Percentiles rank a stretch among this genome's conserved stretches.
Evolutionary conservation across 2,329 filamentous ascomycete species (phyloP).

Genomic region (Dendrostoma leiphaemia): DNA sequence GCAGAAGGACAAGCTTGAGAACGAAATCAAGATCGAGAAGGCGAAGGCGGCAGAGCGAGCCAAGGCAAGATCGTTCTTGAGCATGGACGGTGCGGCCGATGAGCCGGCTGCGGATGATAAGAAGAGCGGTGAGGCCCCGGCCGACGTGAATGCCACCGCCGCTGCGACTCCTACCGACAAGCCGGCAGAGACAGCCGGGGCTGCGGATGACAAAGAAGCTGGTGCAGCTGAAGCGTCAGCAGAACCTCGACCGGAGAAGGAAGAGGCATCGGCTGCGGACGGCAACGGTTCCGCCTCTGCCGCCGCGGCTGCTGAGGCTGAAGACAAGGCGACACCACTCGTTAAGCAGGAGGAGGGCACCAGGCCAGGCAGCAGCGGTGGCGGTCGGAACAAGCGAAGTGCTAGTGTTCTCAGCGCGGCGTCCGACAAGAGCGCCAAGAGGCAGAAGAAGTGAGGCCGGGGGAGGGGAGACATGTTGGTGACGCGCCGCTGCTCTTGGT

Average conservation of each 20-base stretch:
- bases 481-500: background rate
- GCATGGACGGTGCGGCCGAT: conserved; percentile 18
- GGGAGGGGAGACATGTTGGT: conserved; percentile 17
- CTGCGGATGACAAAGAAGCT: conserved; percentile 13
- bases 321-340: conserved; percentile 19
- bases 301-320: background rate
- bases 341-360: conserved; percentile 26
- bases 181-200: conserved; percentile 7
- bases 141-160: conserved; percentile 5
- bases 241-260: conserved; percentile 9
- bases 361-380: conserved; percentile 37
- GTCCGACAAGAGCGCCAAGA: conserved; percentile 63
- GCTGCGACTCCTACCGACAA: conserved; percentile 1
- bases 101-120: conserved; percentile 15
- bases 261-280: conserved; percentile 11
- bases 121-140: conserved; percentile 14
- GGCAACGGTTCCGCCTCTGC: background rate
- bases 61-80: conserved; percentile 30
- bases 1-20: conserved; percentile 71
- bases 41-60: conserved; percentile 55
- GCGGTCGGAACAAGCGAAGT: conserved; percentile 66
- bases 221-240: background rate
- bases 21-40: conserved; percentile 62
- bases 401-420: conserved; percentile 73
- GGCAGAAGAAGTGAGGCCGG: conserved; percentile 51